Percentiles rank a stretch among this genome's conserved stretches.
Conservation (phyloP, 2,329 filamentous ascomycete species). For the Sporothrix sp. region DNA sequence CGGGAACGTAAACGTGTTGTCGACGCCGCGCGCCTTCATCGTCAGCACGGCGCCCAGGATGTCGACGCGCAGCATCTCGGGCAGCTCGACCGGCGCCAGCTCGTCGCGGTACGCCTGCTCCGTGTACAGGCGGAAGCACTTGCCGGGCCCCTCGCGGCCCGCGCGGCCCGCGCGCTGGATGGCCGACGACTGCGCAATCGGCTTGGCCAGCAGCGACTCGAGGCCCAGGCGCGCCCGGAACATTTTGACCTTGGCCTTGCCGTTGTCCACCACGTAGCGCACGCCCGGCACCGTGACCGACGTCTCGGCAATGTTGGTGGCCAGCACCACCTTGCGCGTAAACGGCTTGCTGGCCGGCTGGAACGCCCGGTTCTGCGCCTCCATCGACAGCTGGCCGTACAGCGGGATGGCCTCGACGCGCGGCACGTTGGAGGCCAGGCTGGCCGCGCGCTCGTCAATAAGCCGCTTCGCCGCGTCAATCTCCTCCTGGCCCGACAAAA, state of each 20-base stretch:
- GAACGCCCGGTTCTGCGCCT: constrained; percentile 80
- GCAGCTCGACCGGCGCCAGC: constrained; percentile 58
- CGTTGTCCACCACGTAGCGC: constrained; percentile 81
- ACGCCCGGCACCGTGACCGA: constrained; percentile 94
- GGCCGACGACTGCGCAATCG: constrained; percentile 87
- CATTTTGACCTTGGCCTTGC: constrained; percentile 89
- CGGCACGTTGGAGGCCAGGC: constrained; percentile 65
- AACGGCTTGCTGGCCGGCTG: constrained; percentile 57
- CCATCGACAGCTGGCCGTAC: constrained; percentile 81
- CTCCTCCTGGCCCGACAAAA: constrained; percentile 85
- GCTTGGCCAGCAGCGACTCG: constrained; percentile 81
- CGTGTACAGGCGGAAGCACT: constrained; percentile 85
- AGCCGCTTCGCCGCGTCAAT: constrained; percentile 74
- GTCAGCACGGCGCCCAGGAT: constrained; percentile 76
- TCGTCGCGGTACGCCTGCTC: constrained; percentile 62
- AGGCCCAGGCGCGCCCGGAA: constrained; percentile 77
- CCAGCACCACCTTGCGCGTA: constrained; percentile 81
- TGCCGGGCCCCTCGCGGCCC: constrained; percentile 81
- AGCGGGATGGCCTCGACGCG: constrained; percentile 66
- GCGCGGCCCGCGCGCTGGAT: constrained; percentile 87
- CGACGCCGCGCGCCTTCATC: constrained; percentile 85
- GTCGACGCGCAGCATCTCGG: constrained; percentile 87
- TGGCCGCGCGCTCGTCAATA: constrained; percentile 67
- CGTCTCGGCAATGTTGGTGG: constrained; percentile 97
- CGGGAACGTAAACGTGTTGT: constrained; percentile 73